Evolutionary conservation across 2,329 filamentous ascomycete species (phyloP), one percentile per base, ranked within the genome.

Genomic region (Fusarium sulawesiense): DNA sequence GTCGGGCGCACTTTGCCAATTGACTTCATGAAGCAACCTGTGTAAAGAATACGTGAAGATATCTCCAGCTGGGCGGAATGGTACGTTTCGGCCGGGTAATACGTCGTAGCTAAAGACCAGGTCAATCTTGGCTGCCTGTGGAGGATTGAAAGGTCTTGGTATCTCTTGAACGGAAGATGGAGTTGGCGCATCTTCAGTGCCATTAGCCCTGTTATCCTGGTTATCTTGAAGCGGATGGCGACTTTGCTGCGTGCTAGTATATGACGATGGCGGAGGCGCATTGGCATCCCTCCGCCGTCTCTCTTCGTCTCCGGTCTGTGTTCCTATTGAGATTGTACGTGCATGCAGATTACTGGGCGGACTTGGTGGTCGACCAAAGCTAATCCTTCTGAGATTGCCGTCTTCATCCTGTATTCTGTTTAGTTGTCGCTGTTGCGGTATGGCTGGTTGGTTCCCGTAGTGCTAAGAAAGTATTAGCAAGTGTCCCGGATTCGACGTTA

Each of bases 41-140:
- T 34, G 20, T 1, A 54, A 44, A 8, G 61, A 41, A 18, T 48
- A 46, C 4, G 10, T 6, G 10, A 66, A 69, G 1, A 69, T 47
- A 21, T 61, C 2, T 4, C 9, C 18, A 3, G 2, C 16, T 6
- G 40, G 18, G 1, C 4, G 0, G 4, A 55, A 40, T 5, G 2
- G 44, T 3, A 30, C 0, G 18, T 69, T 69, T 1, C 10, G 0
- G 3, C 66, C 66, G 0, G 66, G 66, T 20, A 53, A 23, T 4
- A 27, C n/a, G 7, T 69, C 55, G 2, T 66, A 56, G 16, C 55
- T 69, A 11, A 61, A 16, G 16, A 54, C 21, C 4, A 68, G 5
- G 1, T 46, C 14, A 25, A 66, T 25, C 14, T 27, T 25, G 32
- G 32, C 13, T 6, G n/a, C 6, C 1, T 11, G 16, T 1, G 12